Evolutionary conservation across 345 rosid genomes (phyloP).

Genomic region (Populus ilicifolia): DNA sequence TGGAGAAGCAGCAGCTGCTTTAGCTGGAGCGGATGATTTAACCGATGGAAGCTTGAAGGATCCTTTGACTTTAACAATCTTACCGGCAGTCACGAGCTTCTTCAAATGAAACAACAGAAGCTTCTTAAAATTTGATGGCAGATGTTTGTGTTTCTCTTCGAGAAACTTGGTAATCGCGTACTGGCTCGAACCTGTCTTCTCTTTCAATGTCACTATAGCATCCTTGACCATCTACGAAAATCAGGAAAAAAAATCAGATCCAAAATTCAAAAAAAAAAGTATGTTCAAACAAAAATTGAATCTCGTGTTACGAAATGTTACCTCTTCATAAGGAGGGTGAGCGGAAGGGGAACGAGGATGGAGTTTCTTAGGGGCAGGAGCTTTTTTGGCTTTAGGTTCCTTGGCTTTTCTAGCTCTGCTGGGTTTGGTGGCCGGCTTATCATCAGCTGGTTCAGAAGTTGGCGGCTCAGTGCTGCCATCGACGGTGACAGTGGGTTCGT

Average conservation of each 20-base stretch:
- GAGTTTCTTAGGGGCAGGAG: conserved; percentile 43
- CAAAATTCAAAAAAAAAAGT: background rate
- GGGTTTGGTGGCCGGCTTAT: conserved; percentile 34
- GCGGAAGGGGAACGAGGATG: conserved; percentile 20
- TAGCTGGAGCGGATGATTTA: conserved; percentile 15
- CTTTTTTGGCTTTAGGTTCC: conserved; percentile 47
- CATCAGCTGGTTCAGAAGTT: conserved; percentile 25
- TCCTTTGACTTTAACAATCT: conserved; percentile 63
- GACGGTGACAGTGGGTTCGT: conserved; percentile 39
- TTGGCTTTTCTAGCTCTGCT: conserved; percentile 43
- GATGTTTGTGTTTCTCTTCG: conserved; percentile 67
- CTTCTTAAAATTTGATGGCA: conserved; percentile 63
- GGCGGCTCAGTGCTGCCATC: conserved; percentile 24
- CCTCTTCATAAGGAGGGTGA: conserved; percentile 81
- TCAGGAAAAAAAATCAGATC: conserved; percentile 20
- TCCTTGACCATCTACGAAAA: conserved; percentile 67
- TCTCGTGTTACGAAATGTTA: background rate
- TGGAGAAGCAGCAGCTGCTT: conserved; percentile 6
- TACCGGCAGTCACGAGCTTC: conserved; percentile 61
- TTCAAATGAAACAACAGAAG: conserved; percentile 57
- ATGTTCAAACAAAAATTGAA: background rate
- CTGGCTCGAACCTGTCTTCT: conserved; percentile 86
- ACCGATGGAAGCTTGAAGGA: conserved; percentile 66
- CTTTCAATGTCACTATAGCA: conserved; percentile 64
- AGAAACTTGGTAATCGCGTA: conserved; percentile 76